These are phyloP conservation scores for Graphilbum fragrans DNA, from an alignment of 2,329 filamentous ascomycete species.

Conservation along the genomic window DNA sequence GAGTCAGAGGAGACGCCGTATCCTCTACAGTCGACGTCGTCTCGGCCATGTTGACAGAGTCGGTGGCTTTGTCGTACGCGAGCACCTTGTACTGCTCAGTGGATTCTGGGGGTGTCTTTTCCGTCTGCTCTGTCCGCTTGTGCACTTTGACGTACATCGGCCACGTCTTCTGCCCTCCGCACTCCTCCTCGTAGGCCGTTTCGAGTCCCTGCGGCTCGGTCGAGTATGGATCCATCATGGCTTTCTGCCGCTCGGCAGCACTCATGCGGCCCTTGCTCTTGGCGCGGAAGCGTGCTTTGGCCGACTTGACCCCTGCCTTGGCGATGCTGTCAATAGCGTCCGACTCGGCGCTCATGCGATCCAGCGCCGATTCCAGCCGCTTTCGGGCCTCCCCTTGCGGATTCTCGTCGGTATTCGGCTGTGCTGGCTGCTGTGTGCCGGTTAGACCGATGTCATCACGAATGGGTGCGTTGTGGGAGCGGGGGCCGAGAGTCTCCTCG, in stretches of 20 bases:
- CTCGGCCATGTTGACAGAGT: slow-evolving; percentile 45
- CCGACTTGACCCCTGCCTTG: slow-evolving; percentile 11
- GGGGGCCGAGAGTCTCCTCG: not conserved
- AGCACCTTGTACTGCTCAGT: slow-evolving; percentile 47
- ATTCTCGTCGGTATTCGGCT: not conserved
- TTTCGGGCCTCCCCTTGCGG: slow-evolving; percentile 12
- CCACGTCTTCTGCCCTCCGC: slow-evolving; percentile 19
- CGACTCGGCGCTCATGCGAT: slow-evolving; percentile 15
- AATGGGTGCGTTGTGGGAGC: not conserved
- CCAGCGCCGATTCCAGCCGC: slow-evolving; percentile 18
- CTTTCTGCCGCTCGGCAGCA: slow-evolving; percentile 4
- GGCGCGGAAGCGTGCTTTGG: slow-evolving; percentile 6
- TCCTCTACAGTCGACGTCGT: slow-evolving; percentile 43
- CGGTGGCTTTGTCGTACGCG: slow-evolving; percentile 48
- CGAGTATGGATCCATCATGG: slow-evolving; percentile 21
- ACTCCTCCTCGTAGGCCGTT: slow-evolving; percentile 32
- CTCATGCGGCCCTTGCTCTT: not conserved
- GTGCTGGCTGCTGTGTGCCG: not conserved
- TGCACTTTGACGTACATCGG: slow-evolving; percentile 22
- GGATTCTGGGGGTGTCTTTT: no score
- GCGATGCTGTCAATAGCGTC: slow-evolving; percentile 18
- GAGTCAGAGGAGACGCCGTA: slow-evolving; percentile 36
- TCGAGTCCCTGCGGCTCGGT: slow-evolving; percentile 34
- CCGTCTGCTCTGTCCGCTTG: slow-evolving; percentile 3
- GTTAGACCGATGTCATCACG: not conserved